A percentile compares a stretch with the other conserved stretches of the same genome.
These are phyloP conservation scores for Blastobotrys americana DNA, from an alignment of 805 yeast genomes.

Conservation along the genomic window DNA sequence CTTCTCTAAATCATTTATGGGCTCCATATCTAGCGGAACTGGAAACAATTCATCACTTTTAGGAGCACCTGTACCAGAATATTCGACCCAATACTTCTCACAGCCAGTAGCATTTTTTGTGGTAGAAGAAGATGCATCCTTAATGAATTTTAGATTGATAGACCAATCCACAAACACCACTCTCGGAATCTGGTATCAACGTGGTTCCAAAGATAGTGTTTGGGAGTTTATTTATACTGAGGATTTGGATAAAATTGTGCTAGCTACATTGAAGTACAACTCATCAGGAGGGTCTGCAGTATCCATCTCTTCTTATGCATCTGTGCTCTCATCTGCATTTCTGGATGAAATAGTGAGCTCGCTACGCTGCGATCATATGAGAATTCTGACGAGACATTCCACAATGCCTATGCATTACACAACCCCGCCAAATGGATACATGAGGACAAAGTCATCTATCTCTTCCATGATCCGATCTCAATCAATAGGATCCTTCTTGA, in stretches of 20 bases:
- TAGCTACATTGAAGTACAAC: neutral
- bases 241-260: neutral
- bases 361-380: neutral
- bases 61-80: neutral
- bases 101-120: constrained; percentile 21
- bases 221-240: constrained; percentile 8
- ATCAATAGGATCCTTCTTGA: neutral
- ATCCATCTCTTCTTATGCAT: neutral
- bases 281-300: neutral
- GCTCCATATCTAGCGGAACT: too few relatives aligned
- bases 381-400: neutral
- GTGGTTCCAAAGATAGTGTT: neutral
- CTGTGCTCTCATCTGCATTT: neutral
- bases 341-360: neutral
- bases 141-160: constrained; percentile 10
- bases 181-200: constrained; percentile 17
- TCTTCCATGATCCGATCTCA: neutral
- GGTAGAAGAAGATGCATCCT: constrained; percentile 4
- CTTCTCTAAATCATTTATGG: too few relatives aligned
- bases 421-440: neutral
- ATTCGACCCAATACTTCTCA: constrained; percentile 2
- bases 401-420: neutral
- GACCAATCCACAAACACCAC: constrained; percentile 17
- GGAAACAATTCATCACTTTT: too few relatives aligned
- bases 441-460: neutral